Evolutionary conservation across 202 grass and related monocot species (phyloP).

Genomic region (Elaeis oleifera): DNA sequence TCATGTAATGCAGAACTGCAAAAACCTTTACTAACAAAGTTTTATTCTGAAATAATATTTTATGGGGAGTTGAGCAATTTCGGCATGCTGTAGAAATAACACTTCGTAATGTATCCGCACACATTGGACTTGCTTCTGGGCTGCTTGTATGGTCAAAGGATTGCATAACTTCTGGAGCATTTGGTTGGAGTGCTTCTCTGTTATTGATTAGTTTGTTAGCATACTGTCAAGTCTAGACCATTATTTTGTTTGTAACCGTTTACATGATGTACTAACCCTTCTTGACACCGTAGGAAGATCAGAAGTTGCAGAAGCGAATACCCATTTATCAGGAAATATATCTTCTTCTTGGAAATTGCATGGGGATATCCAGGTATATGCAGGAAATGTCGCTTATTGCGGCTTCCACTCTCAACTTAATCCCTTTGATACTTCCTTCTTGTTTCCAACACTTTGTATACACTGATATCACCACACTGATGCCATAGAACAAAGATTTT

Average conservation of each 20-base stretch:
- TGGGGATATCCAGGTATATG: conserved; percentile 71
- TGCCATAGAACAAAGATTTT: too few species aligned
- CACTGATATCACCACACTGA: too few species aligned
- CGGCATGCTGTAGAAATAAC: conserved; percentile 56
- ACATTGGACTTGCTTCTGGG: conserved; percentile 82
- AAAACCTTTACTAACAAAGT: too few species aligned
- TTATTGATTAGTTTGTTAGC: conserved; percentile 41
- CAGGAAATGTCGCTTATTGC: too few species aligned
- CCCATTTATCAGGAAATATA: conserved; percentile 55
- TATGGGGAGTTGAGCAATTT: conserved; percentile 80
- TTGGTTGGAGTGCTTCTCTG: conserved; percentile 73
- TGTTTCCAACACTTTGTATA: too few species aligned
- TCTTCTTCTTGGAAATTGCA: conserved; percentile 91
- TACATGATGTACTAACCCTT: too few species aligned
- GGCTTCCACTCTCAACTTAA: too few species aligned
- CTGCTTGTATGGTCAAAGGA: conserved; percentile 74
- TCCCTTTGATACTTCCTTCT: too few species aligned
- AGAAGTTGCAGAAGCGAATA: conserved; percentile 54
- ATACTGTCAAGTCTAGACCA: not conserved
- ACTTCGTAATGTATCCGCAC: conserved; percentile 59
- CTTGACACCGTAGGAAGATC: conserved; percentile 52
- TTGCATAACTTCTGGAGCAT: conserved; percentile 62
- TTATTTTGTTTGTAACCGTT: too few species aligned
- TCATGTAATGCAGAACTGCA: too few species aligned
- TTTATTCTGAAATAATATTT: not conserved